Conservation (phyloP, 108 stramenopile species). For the Epithemia pelagica region DNA sequence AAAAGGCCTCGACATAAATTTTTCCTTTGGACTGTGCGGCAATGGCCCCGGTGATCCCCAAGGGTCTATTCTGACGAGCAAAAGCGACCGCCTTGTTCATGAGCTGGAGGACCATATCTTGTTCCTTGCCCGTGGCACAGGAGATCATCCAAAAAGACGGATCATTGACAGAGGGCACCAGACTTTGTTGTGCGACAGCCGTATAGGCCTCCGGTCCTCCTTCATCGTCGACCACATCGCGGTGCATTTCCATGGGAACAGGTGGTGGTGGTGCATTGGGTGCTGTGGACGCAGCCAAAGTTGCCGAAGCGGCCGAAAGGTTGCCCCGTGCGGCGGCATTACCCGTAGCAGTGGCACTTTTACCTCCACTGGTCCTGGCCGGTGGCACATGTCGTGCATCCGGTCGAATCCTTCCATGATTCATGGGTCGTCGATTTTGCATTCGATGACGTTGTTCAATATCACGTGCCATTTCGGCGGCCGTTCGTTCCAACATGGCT, state of each 20-base stretch:
- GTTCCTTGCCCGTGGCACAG: conserved; percentile 83
- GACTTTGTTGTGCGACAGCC: conserved; percentile 84
- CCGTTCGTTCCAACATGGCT: conserved; percentile 26
- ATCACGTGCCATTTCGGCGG: conserved; percentile 68
- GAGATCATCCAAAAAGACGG: conserved; percentile 92
- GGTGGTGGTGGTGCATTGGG: not conserved
- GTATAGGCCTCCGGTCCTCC: conserved; percentile 43
- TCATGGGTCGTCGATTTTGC: conserved; percentile 45
- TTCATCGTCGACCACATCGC: conserved; percentile 19
- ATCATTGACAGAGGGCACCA: conserved; percentile 90
- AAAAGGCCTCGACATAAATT: conserved; percentile 91
- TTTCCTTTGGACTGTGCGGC: conserved; percentile 83
- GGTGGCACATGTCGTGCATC: conserved; percentile 3
- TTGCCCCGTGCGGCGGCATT: not conserved
- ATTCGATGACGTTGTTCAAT: conserved; percentile 82
- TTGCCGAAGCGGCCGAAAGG: not conserved
- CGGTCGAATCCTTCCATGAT: conserved; percentile 17
- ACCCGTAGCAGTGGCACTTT: not conserved
- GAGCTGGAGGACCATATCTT: conserved; percentile 83
- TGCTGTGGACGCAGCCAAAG: not conserved
- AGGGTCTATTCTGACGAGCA: conserved; percentile 69
- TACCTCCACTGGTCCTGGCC: not conserved
- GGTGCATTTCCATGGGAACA: not conserved
- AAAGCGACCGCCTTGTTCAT: conserved; percentile 92
- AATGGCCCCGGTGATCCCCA: conserved; percentile 82